These are phyloP conservation scores for Leccinum variicolor DNA, from an alignment of 768 basidiomycete species.

Conservation along the genomic window DNA sequence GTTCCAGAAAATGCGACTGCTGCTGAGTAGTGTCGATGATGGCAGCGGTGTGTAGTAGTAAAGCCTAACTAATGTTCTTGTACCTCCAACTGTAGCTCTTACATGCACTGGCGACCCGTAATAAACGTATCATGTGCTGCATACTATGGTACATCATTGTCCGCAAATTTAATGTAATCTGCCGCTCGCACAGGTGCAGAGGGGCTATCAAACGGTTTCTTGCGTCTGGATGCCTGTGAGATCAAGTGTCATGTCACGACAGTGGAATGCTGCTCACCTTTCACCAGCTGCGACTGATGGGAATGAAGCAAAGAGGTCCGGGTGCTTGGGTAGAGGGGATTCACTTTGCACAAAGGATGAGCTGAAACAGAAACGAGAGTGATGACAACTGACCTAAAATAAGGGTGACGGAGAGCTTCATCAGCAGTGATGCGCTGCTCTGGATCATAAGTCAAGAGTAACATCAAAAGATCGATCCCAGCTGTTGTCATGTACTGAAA, in stretches of 20 bases:
- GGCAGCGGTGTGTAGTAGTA: slow-evolving; percentile 13
- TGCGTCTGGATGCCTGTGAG: slow-evolving; percentile 46
- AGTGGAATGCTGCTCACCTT: slow-evolving; percentile 49
- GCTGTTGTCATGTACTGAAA: slow-evolving; percentile 82
- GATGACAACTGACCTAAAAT: slow-evolving; percentile 63
- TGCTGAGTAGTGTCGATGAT: slow-evolving; percentile 30
- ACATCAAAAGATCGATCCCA: slow-evolving; percentile 81
- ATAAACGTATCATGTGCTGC: not conserved
- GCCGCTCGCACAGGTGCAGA: slow-evolving; percentile 73
- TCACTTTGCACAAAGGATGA: slow-evolving; percentile 50
- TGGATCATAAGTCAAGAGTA: slow-evolving; percentile 87
- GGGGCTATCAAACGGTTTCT: slow-evolving; percentile 76
- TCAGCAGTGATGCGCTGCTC: slow-evolving; percentile 82
- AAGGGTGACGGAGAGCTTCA: slow-evolving; percentile 86
- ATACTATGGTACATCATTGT: slow-evolving; percentile 47
- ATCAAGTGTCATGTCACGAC: slow-evolving; percentile 1
- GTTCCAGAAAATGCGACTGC: slow-evolving; percentile 65
- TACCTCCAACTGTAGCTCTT: not conserved
- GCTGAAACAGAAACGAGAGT: not conserved
- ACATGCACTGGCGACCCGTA: not conserved
- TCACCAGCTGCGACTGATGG: slow-evolving; percentile 96
- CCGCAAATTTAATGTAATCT: slow-evolving; percentile 63
- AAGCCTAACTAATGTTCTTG: not conserved
- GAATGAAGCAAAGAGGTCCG: slow-evolving; percentile 93
- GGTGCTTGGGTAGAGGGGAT: slow-evolving; percentile 93